Evolutionary conservation across 192 early-diverging fungal species (phyloP).

Genomic region (Oehlia diaphana): DNA sequence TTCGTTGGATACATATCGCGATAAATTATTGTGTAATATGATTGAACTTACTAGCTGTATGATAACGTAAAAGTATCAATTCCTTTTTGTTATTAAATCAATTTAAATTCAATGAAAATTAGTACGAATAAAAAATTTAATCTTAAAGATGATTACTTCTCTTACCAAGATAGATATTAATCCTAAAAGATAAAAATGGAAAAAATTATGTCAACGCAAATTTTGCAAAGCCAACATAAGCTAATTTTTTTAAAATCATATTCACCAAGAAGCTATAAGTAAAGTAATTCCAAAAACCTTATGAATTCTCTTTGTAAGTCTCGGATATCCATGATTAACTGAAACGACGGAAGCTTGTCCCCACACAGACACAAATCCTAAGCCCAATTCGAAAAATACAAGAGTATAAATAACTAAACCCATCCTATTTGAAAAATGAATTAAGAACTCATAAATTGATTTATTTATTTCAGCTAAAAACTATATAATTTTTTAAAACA

Average conservation of each 20-base stretch:
- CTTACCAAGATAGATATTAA: conserved; percentile 9
- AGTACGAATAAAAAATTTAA: background rate
- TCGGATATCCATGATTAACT: conserved; percentile 20
- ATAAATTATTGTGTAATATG: background rate
- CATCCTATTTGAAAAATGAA: background rate
- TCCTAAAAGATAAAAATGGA: background rate
- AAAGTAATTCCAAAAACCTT: conserved; percentile 3
- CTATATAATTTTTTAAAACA: background rate
- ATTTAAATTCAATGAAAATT: background rate
- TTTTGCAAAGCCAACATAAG: background rate
- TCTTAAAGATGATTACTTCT: background rate
- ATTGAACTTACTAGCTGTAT: background rate
- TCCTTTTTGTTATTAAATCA: background rate
- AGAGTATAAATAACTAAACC: conserved; percentile 17
- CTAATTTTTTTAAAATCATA: background rate
- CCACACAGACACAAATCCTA: conserved; percentile 23
- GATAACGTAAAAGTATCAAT: conserved; percentile 5
- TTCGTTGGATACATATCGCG: background rate
- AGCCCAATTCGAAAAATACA: conserved; percentile 16
- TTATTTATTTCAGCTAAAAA: background rate
- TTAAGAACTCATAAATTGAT: background rate
- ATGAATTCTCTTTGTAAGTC: conserved; percentile 23
- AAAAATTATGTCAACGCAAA: background rate
- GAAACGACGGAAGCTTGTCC: conserved; percentile 1
- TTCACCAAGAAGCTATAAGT: conserved; percentile 18